Evolutionary conservation across 139 green algal genomes (phyloP).

Genomic region (Chlorella sp.): DNA sequence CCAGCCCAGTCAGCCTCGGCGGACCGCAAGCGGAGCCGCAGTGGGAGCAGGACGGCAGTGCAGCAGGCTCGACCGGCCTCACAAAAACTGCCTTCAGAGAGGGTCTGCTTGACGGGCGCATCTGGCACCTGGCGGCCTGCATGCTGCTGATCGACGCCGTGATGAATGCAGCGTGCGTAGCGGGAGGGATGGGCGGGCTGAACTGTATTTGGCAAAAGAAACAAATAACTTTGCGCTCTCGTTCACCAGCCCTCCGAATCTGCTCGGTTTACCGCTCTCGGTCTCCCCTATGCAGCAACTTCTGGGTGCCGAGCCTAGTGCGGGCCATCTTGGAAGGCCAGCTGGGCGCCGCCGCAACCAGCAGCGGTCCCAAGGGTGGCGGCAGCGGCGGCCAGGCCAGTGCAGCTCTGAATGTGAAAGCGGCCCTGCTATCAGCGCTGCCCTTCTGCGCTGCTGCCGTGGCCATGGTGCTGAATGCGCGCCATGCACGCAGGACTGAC

Average conservation of each 20-base stretch:
- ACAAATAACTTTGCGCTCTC: too few species aligned
- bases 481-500: neutral
- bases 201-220: too few species aligned
- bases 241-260: neutral
- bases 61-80: too few species aligned
- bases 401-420: neutral
- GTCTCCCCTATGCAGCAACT: neutral
- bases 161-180: constrained; percentile 11
- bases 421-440: constrained; percentile 13
- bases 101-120: constrained; percentile 6
- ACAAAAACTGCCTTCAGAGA: neutral
- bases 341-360: neutral
- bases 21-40: too few species aligned
- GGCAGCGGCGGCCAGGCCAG: neutral
- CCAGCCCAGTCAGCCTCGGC: too few species aligned
- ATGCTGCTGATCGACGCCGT: constrained; percentile 12
- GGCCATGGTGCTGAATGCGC: constrained; percentile 41
- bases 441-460: constrained; percentile 32
- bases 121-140: constrained; percentile 18
- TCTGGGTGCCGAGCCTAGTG: constrained; percentile 12
- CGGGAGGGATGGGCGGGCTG: too few species aligned
- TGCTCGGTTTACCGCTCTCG: neutral
- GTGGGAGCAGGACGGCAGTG: too few species aligned
- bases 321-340: neutral
- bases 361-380: neutral